Percentiles rank a stretch among this genome's conserved stretches.
phyloP scores from a whole-genome alignment of 495 filamentous ascomycete species.

The Aspergillus sparsus region DNA sequence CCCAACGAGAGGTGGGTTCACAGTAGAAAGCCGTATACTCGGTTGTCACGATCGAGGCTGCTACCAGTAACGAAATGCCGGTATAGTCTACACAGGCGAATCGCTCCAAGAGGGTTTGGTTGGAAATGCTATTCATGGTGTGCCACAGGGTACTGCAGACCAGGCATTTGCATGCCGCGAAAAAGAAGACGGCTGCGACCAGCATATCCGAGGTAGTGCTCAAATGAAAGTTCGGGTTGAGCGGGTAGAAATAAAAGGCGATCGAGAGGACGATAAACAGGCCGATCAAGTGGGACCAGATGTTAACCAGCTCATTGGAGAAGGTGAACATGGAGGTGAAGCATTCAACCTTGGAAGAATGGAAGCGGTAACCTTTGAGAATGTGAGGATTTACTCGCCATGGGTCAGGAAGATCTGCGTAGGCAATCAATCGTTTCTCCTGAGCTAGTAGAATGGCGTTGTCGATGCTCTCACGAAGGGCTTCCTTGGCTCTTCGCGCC shows the following conservation, averaged over 20 bases:
- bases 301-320: conserved; percentile 95
- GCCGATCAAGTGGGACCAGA: conserved; percentile 93
- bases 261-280: conserved; percentile 83
- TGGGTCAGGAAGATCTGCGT: conserved; percentile 85
- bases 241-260: conserved; percentile 96
- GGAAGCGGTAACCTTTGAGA: conserved; percentile 86
- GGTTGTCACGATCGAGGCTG: conserved; percentile 95
- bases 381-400: conserved; percentile 98
- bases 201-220: conserved; percentile 85
- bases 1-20: conserved; percentile 83
- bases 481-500: conserved; percentile 73
- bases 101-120: conserved; percentile 84
- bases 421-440: conserved; percentile 80
- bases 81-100: conserved; percentile 99
- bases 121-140: conserved; percentile 93
- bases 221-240: conserved; percentile 76
- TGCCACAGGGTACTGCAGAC: conserved; percentile 97
- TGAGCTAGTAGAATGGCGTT: conserved; percentile 74
- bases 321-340: conserved; percentile 76
- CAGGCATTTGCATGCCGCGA: conserved; percentile 93
- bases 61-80: conserved; percentile 93
- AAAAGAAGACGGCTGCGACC: conserved; percentile 93
- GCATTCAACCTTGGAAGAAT: conserved; percentile 82
- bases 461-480: conserved; percentile 77
- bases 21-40: conserved; percentile 99